Evolutionary conservation across 257 asterid genomes (phyloP).

Genomic region (Solanum piurae): DNA sequence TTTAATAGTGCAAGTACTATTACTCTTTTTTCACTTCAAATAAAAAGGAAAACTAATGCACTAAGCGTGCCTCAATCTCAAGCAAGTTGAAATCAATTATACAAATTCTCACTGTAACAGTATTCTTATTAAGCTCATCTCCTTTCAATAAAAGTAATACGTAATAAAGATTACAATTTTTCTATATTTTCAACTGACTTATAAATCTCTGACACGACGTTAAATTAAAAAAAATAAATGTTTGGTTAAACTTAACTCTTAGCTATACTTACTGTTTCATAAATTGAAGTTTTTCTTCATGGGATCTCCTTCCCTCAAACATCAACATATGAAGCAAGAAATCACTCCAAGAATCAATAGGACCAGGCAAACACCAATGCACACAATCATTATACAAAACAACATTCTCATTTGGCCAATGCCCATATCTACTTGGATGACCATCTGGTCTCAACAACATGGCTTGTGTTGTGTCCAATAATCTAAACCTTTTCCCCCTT

Average conservation of each 20-base stretch:
- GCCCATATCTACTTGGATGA: slow-evolving; percentile 12
- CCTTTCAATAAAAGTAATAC: not conserved
- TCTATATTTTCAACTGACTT: not conserved
- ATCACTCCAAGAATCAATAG: slow-evolving; percentile 16
- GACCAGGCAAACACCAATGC: slow-evolving; percentile 19
- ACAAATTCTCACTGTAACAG: not conserved
- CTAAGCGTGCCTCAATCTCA: not conserved
- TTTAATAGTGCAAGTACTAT: not conserved
- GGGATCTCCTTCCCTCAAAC: slow-evolving; percentile 4
- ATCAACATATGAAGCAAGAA: slow-evolving; percentile 12
- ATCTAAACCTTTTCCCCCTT: slow-evolving; percentile 9
- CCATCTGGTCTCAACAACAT: slow-evolving; percentile 14
- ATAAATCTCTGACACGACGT: not conserved
- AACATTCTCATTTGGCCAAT: slow-evolving; percentile 12
- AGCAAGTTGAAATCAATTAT: not conserved
- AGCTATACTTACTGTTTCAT: not conserved
- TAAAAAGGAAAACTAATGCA: not conserved
- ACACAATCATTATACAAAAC: slow-evolving; percentile 13
- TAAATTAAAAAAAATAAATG: too few species aligned
- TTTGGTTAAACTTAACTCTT: not conserved
- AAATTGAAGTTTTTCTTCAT: not conserved
- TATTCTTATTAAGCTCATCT: not conserved
- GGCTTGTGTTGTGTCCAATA: slow-evolving; percentile 12
- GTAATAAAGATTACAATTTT: not conserved
- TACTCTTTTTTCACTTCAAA: not conserved